These are phyloP conservation scores for Daldinia eschscholtzii DNA, from an alignment of 2,329 filamentous ascomycete genomes.

Conservation along the genomic window DNA sequence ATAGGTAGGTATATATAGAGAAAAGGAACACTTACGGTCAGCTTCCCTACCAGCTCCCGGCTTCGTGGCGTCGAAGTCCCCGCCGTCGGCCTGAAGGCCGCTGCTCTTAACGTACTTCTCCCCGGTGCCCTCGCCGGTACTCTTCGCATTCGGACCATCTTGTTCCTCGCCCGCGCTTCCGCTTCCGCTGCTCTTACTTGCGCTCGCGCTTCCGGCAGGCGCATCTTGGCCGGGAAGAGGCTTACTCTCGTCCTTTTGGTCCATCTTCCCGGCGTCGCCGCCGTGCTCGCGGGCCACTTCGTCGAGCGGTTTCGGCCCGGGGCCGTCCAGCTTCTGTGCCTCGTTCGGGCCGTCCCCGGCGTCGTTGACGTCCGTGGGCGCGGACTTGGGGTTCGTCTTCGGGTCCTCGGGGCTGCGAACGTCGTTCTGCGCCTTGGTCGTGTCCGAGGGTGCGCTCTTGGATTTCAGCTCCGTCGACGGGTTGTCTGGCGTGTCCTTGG, in stretches of 20 bases:
- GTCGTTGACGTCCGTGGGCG: constrained; percentile 57
- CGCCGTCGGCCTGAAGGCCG: constrained; percentile 73
- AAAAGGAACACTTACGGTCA: constrained; percentile 63
- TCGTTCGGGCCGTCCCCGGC: constrained; percentile 51
- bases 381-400: constrained; percentile 52
- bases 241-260: constrained; percentile 2
- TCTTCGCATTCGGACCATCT: constrained; percentile 50
- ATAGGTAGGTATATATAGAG: too few species aligned
- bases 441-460: constrained; percentile 44
- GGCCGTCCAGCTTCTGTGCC: constrained; percentile 55
- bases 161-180: constrained; percentile 37
- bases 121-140: constrained; percentile 62
- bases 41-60: constrained; percentile 76
- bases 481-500: constrained; percentile 47
- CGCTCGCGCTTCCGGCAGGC: constrained; percentile 52
- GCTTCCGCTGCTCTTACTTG: constrained; percentile 48
- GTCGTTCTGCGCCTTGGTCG: constrained; percentile 56
- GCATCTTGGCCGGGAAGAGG: constrained; percentile 10
- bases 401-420: constrained; percentile 56
- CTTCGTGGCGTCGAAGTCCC: constrained; percentile 74
- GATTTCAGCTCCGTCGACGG: constrained; percentile 49
- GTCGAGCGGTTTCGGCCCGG: constrained; percentile 60
- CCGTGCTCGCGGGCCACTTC: constrained; percentile 50
- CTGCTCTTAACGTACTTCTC: constrained; percentile 69
- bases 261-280: constrained; percentile 47